Base-by-base conservation (phyloP, 2,329 filamentous ascomycete genomes). In the Botrytis galanthina region DNA sequence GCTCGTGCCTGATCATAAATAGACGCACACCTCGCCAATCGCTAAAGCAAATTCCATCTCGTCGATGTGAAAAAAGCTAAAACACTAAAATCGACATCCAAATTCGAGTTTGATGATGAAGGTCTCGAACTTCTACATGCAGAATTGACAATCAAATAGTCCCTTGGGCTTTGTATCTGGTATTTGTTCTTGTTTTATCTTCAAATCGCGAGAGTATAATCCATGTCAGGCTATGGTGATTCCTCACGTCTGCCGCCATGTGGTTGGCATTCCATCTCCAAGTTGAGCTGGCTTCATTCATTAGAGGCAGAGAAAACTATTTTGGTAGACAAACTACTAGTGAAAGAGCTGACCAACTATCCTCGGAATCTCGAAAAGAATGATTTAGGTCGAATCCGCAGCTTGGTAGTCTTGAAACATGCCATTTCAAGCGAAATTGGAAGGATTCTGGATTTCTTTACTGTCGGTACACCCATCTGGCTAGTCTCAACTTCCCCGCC, bases 1-100 rank as follows among this genome's bases (percentile, higher is more conserved):
- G 51, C 16, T 8, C 8, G 0, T 3, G 3, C 6, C 16, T 29
- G 2, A 18, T 3, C 0, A 18, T 1, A 4, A 1, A 9, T 32
- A 57, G 16, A 57, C n/a, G 14, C n/a, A 26, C 51, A 57, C n/a
- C 51, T 57, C 14, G n/a, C n/a, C 29, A 4, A 9, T 32, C 51
- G n/a, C 51, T 32, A 57, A 54, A 54, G 16, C 26, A 54, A n/a
- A n/a, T 54, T 7, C 26, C n/a, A 54, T 54, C 26, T n/a, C 26
- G n/a, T n/a, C n/a, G n/a, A n/a, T n/a, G n/a, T n/a, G n/a, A 14
- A 57, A 4, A 18, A 57, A 57, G 14, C 51, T 18, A 29, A 57
- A 57, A 57, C 12, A 57, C 51, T 18, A 57, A 57, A 29, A 57
- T 57, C 51, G 16, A 32, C n/a, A 57, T 57, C n/a, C 14, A 57